Base-by-base conservation (phyloP, 352 stramenopile species). In the Phytopythium kandeliae region DNA sequence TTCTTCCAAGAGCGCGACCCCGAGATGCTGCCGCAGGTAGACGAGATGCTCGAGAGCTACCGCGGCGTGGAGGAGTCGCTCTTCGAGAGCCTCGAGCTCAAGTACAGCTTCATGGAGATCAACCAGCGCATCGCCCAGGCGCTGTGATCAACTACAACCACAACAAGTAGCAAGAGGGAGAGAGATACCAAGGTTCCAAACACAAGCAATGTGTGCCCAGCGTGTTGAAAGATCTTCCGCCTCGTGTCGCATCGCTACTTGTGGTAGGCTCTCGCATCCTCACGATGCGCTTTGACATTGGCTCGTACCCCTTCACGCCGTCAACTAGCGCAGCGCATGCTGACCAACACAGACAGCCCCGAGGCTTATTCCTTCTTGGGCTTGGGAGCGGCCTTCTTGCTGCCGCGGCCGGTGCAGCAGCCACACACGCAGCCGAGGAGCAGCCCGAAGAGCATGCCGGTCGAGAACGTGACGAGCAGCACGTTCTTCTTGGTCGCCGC, bases 401-500 rank as follows among this genome's bases (percentile, higher is more conserved):
- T 41, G 26, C 66, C 57, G 21, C 78, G 71, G 33, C 67, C 60
- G 51, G 78, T 83, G 73, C 73, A 89, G 63, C 80, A 92, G 53
- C 73, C 71, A 58, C 77, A 90, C 49, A 86, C 28, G 55, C 69
- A 85, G 43, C 78, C 82, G 25, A 92, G 70, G 53, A 88, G 48
- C 36, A 91, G 48, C 9, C 82, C 82, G 21, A 92, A 59, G 41
- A 86, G 11, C 22, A 89, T 42, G 1, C 82, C 82, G 30, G 65
- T 65, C 5, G 75, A 85, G 62, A 92, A 92, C 2, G 76, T 90
- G 36, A 67, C 76, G 17, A 89, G 62, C 53, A 92, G 55, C 48
- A 89, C 82, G 43, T 90, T 90, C 71, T 92, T 92, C 69, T 92
- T 92, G 53, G 75, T 84, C 30, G 56, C 63, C 19, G 89, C 55